Conservation (phyloP, 768 basidiomycete species). For the Heimioporus sp. region DNA sequence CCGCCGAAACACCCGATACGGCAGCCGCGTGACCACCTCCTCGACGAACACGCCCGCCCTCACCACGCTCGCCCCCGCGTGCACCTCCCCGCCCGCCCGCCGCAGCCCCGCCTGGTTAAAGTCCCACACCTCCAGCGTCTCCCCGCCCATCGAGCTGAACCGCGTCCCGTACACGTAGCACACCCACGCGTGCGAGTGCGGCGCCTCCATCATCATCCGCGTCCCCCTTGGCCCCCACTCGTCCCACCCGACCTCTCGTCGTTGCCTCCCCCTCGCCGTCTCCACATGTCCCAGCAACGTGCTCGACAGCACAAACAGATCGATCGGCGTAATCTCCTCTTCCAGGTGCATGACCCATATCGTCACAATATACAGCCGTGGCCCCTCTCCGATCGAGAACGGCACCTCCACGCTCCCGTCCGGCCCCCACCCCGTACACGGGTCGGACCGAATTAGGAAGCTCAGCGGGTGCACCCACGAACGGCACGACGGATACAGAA, state of each 20-base stretch:
- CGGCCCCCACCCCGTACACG: constrained; percentile 46
- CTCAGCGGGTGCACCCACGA: constrained; percentile 26
- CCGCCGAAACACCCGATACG: constrained; percentile 40
- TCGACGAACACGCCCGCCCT: constrained; percentile 38
- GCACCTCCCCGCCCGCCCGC: constrained; percentile 20
- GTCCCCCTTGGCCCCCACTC: constrained; percentile 52
- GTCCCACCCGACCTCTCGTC: constrained; percentile 40
- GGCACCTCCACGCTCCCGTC: constrained; percentile 37
- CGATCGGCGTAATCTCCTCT: constrained; percentile 29
- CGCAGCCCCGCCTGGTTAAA: constrained; percentile 46
- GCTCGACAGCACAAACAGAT: constrained; percentile 43
- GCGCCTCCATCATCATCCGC: constrained; percentile 39
- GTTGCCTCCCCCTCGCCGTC: constrained; percentile 10
- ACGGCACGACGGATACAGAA: constrained; percentile 41
- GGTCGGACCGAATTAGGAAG: constrained; percentile 52
- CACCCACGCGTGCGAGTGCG: constrained; percentile 48
- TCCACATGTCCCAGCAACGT: constrained; percentile 33
- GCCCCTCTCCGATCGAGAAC: constrained; percentile 41
- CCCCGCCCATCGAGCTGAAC: constrained; percentile 32
- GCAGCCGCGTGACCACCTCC: constrained; percentile 43
- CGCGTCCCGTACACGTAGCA: constrained; percentile 55
- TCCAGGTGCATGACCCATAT: constrained; percentile 34
- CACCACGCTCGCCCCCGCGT: constrained; percentile 27
- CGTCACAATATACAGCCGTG: constrained; percentile 48
- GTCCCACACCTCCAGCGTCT: constrained; percentile 43